Percentiles rank a stretch among this genome's conserved stretches.
These are phyloP conservation scores for Penicillium sclerotiorum DNA, from an alignment of 2,329 filamentous ascomycete species.

Conservation along the genomic window DNA sequence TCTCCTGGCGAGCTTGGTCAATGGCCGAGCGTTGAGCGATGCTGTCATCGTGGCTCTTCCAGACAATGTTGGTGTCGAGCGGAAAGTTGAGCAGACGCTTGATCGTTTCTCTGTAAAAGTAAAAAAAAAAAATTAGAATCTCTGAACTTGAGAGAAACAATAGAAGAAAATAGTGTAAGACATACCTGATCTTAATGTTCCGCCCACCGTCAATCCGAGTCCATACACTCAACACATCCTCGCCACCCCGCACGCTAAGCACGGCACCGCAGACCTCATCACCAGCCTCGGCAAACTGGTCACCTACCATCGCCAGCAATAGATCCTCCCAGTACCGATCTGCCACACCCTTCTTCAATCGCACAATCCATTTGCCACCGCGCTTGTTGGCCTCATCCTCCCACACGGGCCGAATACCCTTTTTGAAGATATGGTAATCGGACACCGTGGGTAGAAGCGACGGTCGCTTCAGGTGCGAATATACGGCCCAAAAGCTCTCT, in stretches of 20 bases:
- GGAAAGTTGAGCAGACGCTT: slow-evolving; percentile 87
- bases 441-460: slow-evolving; percentile 87
- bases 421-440: slow-evolving; percentile 97
- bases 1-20: slow-evolving; percentile 88
- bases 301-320: slow-evolving; percentile 84
- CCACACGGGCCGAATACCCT: slow-evolving; percentile 95
- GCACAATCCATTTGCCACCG: slow-evolving; percentile 96
- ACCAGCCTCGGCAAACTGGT: slow-evolving; percentile 88
- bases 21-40: slow-evolving; percentile 90
- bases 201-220: slow-evolving; percentile 89
- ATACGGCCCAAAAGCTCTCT: slow-evolving; percentile 90
- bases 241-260: slow-evolving; percentile 88
- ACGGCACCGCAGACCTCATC: slow-evolving; percentile 96
- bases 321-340: slow-evolving; percentile 98
- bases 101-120: slow-evolving; percentile 74
- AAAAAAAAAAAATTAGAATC: slow-evolving; percentile 10
- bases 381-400: slow-evolving; percentile 96
- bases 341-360: slow-evolving; percentile 94
- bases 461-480: slow-evolving; percentile 84
- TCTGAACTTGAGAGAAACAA: slow-evolving; percentile 8
- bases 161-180: neutral
- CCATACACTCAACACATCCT: slow-evolving; percentile 98
- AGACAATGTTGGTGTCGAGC: slow-evolving; percentile 84
- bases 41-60: slow-evolving; percentile 94
- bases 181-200: slow-evolving; percentile 93